Evolutionary conservation across 2,329 filamentous ascomycete species (phyloP).

Genomic region (Colletotrichum lindemuthianum): DNA sequence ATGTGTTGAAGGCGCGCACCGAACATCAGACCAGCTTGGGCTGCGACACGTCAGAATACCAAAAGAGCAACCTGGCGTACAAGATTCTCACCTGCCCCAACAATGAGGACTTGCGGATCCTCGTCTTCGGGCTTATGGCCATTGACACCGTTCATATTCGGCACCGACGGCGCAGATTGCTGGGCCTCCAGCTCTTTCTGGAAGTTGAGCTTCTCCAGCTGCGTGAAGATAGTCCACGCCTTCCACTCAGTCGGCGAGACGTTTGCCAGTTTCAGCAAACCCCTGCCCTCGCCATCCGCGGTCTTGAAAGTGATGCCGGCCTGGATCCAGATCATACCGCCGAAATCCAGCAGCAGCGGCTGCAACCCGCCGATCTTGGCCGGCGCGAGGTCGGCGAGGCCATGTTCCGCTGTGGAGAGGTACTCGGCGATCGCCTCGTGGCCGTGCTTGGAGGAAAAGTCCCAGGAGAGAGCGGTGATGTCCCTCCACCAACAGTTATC

Average conservation of each 20-base stretch:
- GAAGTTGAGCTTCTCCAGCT: conserved; percentile 40
- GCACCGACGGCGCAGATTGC: neutral
- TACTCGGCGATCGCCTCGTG: conserved; percentile 32
- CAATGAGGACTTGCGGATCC: conserved; percentile 48
- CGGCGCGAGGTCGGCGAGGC: conserved; percentile 13
- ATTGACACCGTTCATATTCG: conserved; percentile 35
- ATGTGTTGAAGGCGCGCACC: conserved; percentile 45
- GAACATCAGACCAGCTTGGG: conserved; percentile 53
- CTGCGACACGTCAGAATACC: conserved; percentile 37
- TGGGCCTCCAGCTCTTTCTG: conserved; percentile 30
- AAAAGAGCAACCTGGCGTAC: too few species aligned
- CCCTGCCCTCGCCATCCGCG: conserved; percentile 36
- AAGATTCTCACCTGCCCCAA: conserved; percentile 47
- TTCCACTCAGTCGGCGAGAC: conserved; percentile 37
- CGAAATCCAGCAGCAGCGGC: conserved; percentile 34
- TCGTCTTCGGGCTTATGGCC: conserved; percentile 40
- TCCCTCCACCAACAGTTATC: conserved; percentile 44
- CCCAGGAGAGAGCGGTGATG: conserved; percentile 42
- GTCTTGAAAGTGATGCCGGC: conserved; percentile 37
- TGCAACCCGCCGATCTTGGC: conserved; percentile 28
- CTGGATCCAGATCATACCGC: conserved; percentile 36
- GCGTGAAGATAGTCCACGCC: conserved; percentile 41
- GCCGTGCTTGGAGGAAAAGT: conserved; percentile 42
- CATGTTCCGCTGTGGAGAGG: conserved; percentile 22
- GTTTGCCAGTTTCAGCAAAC: conserved; percentile 38